phyloP scores from a whole-genome alignment of 306 rosid species.

The Prunus armeniaca region DNA sequence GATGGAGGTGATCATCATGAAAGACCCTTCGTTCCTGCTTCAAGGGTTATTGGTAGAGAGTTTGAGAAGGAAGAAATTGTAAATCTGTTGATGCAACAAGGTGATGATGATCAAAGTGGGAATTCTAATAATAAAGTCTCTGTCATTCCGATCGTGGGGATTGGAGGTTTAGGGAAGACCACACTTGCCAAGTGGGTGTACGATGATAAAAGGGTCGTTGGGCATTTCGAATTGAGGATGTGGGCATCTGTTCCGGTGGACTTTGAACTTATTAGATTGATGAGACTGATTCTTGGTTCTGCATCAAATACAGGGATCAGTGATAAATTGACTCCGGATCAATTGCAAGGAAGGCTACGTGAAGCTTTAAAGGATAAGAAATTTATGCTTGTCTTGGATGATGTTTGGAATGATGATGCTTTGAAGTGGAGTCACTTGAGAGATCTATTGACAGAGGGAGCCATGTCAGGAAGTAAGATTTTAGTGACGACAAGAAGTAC shows the following conservation, averaged over 20 bases:
- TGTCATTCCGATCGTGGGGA: not conserved
- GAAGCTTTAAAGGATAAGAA: not conserved
- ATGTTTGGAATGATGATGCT: not conserved
- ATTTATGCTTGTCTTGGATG: constrained; percentile 3
- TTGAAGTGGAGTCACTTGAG: not conserved
- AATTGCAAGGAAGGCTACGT: not conserved
- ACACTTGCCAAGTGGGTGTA: not conserved
- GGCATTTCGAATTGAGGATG: not conserved
- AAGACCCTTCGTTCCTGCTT: too few species aligned
- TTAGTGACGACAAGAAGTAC: not conserved
- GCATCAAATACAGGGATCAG: not conserved
- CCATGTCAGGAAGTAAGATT: not conserved
- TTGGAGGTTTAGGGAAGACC: not conserved
- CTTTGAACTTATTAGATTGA: not conserved
- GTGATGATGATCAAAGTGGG: not conserved
- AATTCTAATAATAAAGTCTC: too few species aligned
- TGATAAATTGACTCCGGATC: not conserved
- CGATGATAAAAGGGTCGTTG: not conserved
- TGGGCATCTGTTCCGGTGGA: not conserved
- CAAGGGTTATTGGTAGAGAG: too few species aligned
- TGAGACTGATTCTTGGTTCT: not conserved
- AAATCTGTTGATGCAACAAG: not conserved
- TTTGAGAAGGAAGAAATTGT: not conserved
- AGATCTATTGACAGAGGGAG: not conserved
- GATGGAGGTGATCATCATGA: not conserved